Percentiles rank a stretch among this genome's conserved stretches.
These are phyloP conservation scores for Chrysosphaeria jannelii DNA, from an alignment of 2,329 filamentous ascomycete genomes.

Conservation along the genomic window DNA sequence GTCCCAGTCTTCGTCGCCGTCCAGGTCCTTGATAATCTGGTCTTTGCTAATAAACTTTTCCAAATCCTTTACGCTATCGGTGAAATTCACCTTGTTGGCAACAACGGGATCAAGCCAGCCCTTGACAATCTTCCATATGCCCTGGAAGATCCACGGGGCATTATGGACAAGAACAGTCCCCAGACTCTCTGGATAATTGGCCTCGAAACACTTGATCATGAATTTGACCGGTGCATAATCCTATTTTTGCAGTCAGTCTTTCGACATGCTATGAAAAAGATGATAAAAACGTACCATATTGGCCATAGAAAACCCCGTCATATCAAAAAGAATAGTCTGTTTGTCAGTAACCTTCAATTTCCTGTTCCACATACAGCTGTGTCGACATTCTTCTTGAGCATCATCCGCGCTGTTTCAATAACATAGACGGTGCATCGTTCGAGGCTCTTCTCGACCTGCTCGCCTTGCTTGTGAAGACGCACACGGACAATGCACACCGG, in stretches of 20 bases:
- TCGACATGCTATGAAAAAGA: too few species aligned
- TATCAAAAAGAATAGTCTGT: conserved; percentile 78
- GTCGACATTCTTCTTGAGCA: conserved; percentile 52
- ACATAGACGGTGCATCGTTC: conserved; percentile 80
- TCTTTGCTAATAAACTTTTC: conserved; percentile 40
- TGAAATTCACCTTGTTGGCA: conserved; percentile 79
- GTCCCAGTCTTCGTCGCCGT: conserved; percentile 58
- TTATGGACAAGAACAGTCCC: conserved; percentile 83
- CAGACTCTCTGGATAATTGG: conserved; percentile 85
- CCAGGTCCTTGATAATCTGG: conserved; percentile 55
- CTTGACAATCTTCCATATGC: conserved; percentile 86
- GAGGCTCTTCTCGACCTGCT: conserved; percentile 53
- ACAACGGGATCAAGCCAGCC: conserved; percentile 96
- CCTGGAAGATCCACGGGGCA: conserved; percentile 88
- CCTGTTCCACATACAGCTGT: conserved; percentile 58
- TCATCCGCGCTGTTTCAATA: conserved; percentile 77
- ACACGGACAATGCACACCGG: conserved; percentile 71
- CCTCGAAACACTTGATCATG: conserved; percentile 98
- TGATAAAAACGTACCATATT: conserved; percentile 41
- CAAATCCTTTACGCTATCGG: conserved; percentile 51
- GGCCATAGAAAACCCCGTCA: conserved; percentile 74
- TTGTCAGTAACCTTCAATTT: too few species aligned
- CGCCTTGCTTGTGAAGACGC: conserved; percentile 49
- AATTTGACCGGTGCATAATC: conserved; percentile 94
- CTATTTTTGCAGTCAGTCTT: too few species aligned